Base-by-base conservation (phyloP, 495 filamentous ascomycete genomes). In the Neurospora sublineolata region DNA sequence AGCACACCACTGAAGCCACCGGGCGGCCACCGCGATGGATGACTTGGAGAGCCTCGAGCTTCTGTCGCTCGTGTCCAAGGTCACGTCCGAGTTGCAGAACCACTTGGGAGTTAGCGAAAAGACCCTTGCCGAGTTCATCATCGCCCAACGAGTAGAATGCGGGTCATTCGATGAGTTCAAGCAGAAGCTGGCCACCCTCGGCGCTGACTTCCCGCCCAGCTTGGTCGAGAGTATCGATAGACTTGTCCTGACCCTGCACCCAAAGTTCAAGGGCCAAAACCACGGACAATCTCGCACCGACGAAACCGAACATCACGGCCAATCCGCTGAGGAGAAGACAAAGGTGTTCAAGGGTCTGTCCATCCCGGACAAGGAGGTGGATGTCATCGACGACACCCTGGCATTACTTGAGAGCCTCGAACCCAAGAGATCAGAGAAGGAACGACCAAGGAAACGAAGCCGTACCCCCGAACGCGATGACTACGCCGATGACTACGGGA, bases 61-160 rank as follows among this genome's bases (percentile, higher is more conserved):
- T 73, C 88, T 98, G 72, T 96, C 93, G 73, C 88, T 99, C 71
- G 94, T 98, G 73, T 94, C 93, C 64, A 97, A 94, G 81, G 93
- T 99, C 75, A 97, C 93, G 41, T 93, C 90, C 38, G 95, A 99
- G 83, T 84, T 98, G 58, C 90, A 93, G 75, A 99, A 99, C 81
- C 92, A 99, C 82, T 82, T 99, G 70, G 93, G 94, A 39, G 90
- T 97, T 77, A 91, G 85, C 80, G 94, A 99, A 79, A 97, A 97
- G 83, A 97, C 93, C 1, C 84, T 98, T 20, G 94, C 95, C 68
- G 95, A 98, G 80, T 99, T 96, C 79, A 87, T 98, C 71, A 97
- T 99, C 75, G 92, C 90, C 73, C 92, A 96, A 75, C 93, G 97
- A 75, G 78, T 91, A 76, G 88, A 94, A 89, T 93, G 89, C 83